Conservation (phyloP, 2,329 filamentous ascomycete genomes). For the Cladosporium sp. region DNA sequence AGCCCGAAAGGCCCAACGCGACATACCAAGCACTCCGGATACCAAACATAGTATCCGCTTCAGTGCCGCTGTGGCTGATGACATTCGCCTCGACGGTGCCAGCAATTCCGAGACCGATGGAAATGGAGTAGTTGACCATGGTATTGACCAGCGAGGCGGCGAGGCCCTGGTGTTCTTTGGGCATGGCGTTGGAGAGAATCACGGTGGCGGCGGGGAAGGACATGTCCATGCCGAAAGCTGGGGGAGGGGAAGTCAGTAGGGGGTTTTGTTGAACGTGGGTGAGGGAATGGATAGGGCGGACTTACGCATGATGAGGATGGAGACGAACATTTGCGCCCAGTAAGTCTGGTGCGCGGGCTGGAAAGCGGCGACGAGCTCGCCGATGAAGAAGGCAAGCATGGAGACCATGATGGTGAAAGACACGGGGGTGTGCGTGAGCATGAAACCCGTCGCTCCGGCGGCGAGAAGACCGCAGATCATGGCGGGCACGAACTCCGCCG, state of each 20-base stretch:
- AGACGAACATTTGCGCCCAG: conserved; percentile 61
- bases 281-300: not conserved
- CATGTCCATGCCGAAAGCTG: conserved; percentile 57
- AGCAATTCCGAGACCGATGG: conserved; percentile 61
- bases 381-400: conserved; percentile 40
- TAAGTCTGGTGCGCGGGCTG: conserved; percentile 56
- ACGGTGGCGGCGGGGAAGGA: conserved; percentile 60
- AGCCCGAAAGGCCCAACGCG: conserved; percentile 31
- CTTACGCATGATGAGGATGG: conserved; percentile 46
- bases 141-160: conserved; percentile 58
- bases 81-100: conserved; percentile 57
- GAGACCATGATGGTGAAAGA: conserved; percentile 36
- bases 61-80: conserved; percentile 35
- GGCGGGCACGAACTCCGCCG: conserved; percentile 32
- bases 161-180: conserved; percentile 47
- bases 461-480: conserved; percentile 34
- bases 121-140: conserved; percentile 65
- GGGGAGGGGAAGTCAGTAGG: conserved; percentile 11
- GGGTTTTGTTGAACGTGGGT: conserved; percentile 26
- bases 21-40: conserved; percentile 42
- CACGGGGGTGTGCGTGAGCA: conserved; percentile 36
- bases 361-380: conserved; percentile 39
- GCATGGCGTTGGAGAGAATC: conserved; percentile 53
- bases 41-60: conserved; percentile 32
- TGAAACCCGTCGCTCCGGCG: conserved; percentile 33